These are phyloP conservation scores for Ceratocystis variospora DNA, from an alignment of 2,329 filamentous ascomycete genomes.

Conservation along the genomic window DNA sequence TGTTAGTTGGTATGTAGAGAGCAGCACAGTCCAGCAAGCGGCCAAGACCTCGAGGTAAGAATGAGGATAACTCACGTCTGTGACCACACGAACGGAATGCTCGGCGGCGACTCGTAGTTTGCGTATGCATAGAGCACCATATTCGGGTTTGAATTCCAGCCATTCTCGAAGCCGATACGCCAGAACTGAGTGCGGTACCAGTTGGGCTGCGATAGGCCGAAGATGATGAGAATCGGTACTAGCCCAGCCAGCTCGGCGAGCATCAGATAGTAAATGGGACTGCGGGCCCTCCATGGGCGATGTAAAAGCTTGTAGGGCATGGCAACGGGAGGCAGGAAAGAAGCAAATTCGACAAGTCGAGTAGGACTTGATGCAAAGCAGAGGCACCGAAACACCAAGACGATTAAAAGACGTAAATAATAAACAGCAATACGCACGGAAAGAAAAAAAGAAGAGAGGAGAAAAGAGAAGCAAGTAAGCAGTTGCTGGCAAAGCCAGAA, in stretches of 20 bases:
- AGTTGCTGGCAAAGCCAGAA: background rate
- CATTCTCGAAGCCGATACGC: conserved; percentile 54
- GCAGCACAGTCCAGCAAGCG: no score
- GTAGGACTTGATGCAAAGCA: background rate
- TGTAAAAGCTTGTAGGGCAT: conserved; percentile 41
- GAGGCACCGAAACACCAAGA: background rate
- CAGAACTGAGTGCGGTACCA: conserved; percentile 59
- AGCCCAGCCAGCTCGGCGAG: conserved; percentile 51
- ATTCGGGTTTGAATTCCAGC: conserved; percentile 60
- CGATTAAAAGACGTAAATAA: background rate
- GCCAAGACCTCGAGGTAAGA: background rate
- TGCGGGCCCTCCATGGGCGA: conserved; percentile 44
- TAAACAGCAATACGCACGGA: background rate
- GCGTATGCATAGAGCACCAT: conserved; percentile 59
- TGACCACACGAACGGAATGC: conserved; percentile 59
- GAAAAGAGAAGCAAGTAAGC: background rate
- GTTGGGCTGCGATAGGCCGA: conserved; percentile 59
- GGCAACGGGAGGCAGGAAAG: background rate
- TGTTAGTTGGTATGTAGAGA: background rate
- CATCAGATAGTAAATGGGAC: conserved; percentile 49
- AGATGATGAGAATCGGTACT: conserved; percentile 53
- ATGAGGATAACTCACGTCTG: conserved; percentile 42
- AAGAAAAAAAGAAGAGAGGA: background rate
- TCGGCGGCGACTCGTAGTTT: conserved; percentile 50
- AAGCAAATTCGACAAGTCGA: background rate